phyloP scores from a whole-genome alignment of 2,329 filamentous ascomycete genomes.

The Fusarium transvaalense region DNA sequence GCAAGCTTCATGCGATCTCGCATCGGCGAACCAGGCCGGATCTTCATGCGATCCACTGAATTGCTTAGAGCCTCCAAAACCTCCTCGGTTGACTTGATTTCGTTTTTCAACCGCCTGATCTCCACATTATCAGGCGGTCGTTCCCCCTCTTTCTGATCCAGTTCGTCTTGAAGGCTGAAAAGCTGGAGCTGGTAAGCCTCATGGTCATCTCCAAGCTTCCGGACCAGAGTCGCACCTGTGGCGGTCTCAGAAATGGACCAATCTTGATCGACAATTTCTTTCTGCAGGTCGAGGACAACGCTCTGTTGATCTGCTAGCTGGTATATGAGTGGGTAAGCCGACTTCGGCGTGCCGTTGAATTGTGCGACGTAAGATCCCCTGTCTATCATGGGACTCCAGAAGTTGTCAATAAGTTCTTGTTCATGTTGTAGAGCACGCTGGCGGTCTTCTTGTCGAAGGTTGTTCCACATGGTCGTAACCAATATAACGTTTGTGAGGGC shows the following conservation, averaged over 20 bases:
- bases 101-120: background rate
- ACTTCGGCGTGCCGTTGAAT: background rate
- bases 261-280: background rate
- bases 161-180: background rate
- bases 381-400: conserved; percentile 2
- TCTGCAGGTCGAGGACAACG: background rate
- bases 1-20: background rate
- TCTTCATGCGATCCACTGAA: background rate
- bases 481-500: background rate
- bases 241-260: background rate
- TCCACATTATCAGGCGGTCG: background rate
- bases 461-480: conserved; percentile 5
- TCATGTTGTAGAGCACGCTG: background rate
- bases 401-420: background rate
- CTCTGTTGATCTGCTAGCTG: background rate
- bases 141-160: background rate
- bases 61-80: background rate
- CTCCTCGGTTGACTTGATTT: background rate
- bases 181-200: background rate
- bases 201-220: background rate
- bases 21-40: background rate
- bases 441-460: background rate
- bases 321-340: background rate
- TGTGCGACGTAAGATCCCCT: background rate
- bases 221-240: background rate